phyloP scores from a whole-genome alignment of 2,329 filamentous ascomycete species.

The Blastomyces gilchristii region DNA sequence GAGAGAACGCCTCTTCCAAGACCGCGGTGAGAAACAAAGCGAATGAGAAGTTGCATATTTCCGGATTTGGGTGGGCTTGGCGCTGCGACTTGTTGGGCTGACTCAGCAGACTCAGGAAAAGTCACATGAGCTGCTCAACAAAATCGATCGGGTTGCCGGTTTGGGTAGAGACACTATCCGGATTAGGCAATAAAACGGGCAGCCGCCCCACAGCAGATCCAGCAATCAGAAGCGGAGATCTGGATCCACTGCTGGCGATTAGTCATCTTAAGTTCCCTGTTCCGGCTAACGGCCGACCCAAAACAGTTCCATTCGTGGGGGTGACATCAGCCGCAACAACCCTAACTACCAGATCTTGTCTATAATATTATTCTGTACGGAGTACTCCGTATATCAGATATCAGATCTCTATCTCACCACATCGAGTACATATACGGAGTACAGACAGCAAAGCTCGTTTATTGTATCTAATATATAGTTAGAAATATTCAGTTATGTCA shows the following conservation, averaged over 20 bases:
- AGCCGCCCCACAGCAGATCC: not conserved
- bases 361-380: too few species aligned
- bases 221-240: not conserved
- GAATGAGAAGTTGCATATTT: constrained; percentile 3
- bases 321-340: not conserved
- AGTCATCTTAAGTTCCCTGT: not conserved
- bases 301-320: not conserved
- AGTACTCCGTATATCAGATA: too few species aligned
- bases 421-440: too few species aligned
- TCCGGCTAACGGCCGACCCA: not conserved
- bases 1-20: not conserved
- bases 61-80: constrained; percentile 2
- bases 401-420: too few species aligned
- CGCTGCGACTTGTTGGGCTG: constrained; percentile 5
- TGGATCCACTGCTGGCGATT: not conserved
- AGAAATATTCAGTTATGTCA: constrained; percentile 1
- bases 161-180: not conserved
- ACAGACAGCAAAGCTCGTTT: not conserved
- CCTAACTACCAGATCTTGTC: too few species aligned
- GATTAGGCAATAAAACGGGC: not conserved
- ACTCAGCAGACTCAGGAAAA: not conserved
- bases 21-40: not conserved
- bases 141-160: not conserved
- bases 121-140: not conserved
- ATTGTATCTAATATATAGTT: not conserved